These are phyloP conservation scores for Hexamita inflata DNA, from an alignment of 208 protist genomes.

Conservation along the genomic window DNA sequence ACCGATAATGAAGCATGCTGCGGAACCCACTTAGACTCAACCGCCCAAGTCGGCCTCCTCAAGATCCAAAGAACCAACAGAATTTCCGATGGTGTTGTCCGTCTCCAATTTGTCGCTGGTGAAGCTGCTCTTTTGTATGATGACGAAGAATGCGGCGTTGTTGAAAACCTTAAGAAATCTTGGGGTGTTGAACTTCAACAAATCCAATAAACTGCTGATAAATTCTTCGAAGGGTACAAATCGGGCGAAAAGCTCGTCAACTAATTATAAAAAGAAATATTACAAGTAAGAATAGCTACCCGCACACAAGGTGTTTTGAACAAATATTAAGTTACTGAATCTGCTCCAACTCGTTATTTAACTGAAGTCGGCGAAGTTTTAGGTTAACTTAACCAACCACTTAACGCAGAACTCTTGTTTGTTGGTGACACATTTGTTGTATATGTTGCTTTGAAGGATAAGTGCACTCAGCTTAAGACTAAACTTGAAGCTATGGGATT, in stretches of 20 bases:
- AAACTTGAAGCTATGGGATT: too few species aligned
- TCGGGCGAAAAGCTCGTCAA: neutral
- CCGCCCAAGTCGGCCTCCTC: conserved; percentile 34
- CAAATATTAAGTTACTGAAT: too few species aligned
- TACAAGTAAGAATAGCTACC: neutral
- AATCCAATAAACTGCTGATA: conserved; percentile 3
- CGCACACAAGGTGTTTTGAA: too few species aligned
- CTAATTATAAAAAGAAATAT: neutral
- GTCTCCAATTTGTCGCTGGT: conserved; percentile 35
- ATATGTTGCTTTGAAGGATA: too few species aligned
- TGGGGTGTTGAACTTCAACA: conserved; percentile 8
- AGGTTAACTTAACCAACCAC: too few species aligned
- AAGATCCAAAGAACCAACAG: conserved; percentile 28
- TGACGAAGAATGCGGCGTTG: neutral
- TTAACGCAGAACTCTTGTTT: too few species aligned
- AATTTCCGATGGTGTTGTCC: conserved; percentile 38
- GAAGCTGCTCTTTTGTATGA: conserved; percentile 25
- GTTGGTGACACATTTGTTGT: too few species aligned
- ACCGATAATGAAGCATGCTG: conserved; percentile 45
- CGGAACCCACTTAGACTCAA: conserved; percentile 41
- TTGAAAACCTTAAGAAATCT: neutral
- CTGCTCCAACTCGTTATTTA: too few species aligned
- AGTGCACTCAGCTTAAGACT: too few species aligned
- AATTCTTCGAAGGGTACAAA: conserved; percentile 32
- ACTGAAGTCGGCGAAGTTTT: too few species aligned